These are phyloP conservation scores for Delphinella strobiligena DNA, from an alignment of 2,329 filamentous ascomycete genomes.

Conservation along the genomic window DNA sequence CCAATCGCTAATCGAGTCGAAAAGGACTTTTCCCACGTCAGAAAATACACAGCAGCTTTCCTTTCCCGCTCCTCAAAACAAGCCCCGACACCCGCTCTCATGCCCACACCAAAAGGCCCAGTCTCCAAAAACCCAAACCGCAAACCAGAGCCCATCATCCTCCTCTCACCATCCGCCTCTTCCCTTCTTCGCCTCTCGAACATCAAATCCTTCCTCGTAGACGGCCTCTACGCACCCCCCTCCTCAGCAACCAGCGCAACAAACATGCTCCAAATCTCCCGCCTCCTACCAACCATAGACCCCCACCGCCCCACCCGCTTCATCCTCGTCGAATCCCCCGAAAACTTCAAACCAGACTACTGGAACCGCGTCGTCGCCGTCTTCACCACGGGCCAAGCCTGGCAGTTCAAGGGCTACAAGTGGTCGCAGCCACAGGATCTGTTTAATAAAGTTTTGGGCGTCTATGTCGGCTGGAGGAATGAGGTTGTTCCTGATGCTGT, in stretches of 20 bases:
- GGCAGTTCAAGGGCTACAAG: slow-evolving; percentile 98
- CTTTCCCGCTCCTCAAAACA: slow-evolving; percentile 34
- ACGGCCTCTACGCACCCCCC: slow-evolving; percentile 67
- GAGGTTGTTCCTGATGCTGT: slow-evolving; percentile 69
- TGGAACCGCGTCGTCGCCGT: slow-evolving; percentile 92
- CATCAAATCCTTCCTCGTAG: slow-evolving; percentile 84
- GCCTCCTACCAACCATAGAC: slow-evolving; percentile 59
- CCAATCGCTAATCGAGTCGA: slow-evolving; percentile 3
- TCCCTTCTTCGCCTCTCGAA: slow-evolving; percentile 92
- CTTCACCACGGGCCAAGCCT: slow-evolving; percentile 93
- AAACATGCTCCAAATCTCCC: slow-evolving; percentile 77
- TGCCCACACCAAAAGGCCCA: slow-evolving; percentile 12
- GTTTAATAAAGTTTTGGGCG: slow-evolving; percentile 75
- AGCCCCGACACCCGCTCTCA: slow-evolving; percentile 18
- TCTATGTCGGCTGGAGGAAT: slow-evolving; percentile 85
- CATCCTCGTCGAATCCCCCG: slow-evolving; percentile 84
- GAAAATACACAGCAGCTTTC: slow-evolving; percentile 71
- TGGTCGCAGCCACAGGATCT: slow-evolving; percentile 82
- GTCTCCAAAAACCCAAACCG: slow-evolving; percentile 29
- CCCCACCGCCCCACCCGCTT: slow-evolving; percentile 69
- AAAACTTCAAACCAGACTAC: slow-evolving; percentile 96
- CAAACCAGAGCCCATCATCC: slow-evolving; percentile 73
- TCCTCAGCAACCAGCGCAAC: slow-evolving; percentile 48
- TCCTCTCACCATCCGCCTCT: slow-evolving; percentile 90
- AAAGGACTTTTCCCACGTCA: slow-evolving; percentile 88